Conservation (phyloP, 2,329 filamentous ascomycete genomes). For the Fusarium sp. region DNA sequence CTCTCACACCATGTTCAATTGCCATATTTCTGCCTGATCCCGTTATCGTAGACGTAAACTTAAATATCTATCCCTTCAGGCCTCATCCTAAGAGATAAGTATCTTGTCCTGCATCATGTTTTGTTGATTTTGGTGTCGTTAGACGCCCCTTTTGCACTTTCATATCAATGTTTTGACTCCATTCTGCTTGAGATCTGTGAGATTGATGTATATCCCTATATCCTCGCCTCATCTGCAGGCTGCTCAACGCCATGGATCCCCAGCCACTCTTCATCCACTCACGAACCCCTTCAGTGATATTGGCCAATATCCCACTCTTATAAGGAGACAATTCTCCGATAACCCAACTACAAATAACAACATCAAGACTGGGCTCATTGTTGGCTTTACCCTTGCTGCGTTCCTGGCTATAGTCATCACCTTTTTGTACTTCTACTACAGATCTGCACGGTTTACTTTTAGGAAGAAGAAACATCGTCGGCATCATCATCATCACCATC, state of each 20-base stretch:
- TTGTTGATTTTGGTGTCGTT: conserved; percentile 14
- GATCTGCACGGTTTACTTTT: conserved; percentile 51
- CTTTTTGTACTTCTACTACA: conserved; percentile 57
- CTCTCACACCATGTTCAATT: conserved; percentile 31
- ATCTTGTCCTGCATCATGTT: conserved; percentile 19
- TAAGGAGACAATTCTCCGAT: conserved; percentile 45
- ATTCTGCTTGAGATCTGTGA: neutral
- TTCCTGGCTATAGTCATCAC: conserved; percentile 53
- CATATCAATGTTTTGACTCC: conserved; percentile 23
- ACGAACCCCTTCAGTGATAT: conserved; percentile 10
- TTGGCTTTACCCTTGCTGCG: conserved; percentile 55
- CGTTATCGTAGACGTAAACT: conserved; percentile 11
- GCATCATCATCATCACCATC: conserved; percentile 6
- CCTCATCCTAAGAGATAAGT: conserved; percentile 20
- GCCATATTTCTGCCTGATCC: conserved; percentile 19
- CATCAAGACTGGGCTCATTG: conserved; percentile 57
- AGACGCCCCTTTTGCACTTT: conserved; percentile 31
- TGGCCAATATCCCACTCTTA: conserved; percentile 4
- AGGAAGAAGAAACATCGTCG: conserved; percentile 42
- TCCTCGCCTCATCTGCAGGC: conserved; percentile 24
- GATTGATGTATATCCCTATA: conserved; percentile 50
- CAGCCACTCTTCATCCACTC: conserved; percentile 5
- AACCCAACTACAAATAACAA: conserved; percentile 51
- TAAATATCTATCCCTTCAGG: conserved; percentile 39
- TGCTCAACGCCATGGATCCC: conserved; percentile 20